Base-by-base conservation (phyloP, 352 stramenopile genomes). In the Globisporangium irregulare region DNA sequence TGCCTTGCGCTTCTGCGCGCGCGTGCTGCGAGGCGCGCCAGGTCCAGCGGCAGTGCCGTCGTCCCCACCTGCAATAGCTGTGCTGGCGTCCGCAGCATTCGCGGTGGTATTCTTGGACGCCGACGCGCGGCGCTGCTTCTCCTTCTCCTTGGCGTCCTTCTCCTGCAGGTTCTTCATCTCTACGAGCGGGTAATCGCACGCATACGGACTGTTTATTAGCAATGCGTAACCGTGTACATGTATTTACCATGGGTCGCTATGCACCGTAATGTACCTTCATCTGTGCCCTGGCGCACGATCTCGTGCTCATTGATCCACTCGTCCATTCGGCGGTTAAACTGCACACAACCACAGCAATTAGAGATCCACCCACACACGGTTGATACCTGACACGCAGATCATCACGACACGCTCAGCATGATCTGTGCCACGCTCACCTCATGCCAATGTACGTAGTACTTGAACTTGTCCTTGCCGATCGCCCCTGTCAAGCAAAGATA, bases 241-340 rank as follows among this genome's bases (percentile, higher is more conserved):
- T 24, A 51, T 6, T n/a, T 22, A 0, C 22, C 43, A 12, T 24
- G 7, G 6, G 0, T 51, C 22, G 43, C 18, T 5, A 24, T 51
- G 43, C 0, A 51, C 4, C 20, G 2, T 20, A 51, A 15, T 7
- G 12, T 51, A 74, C 74, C 73, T 69, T 93, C 82, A 24, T 94
- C 86, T 0, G 86, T 92, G 24, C 84, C 85, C 48, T 79, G 72
- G 29, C 86, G 84, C 41, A 94, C 77, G 63, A 96, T 84, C 64
- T 96, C 88, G 66, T 86, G 73, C 63, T 89, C 84, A 62, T 90
- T 87, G 73, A 96, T 93, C 88, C 88, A 96, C 60, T 93, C 84
- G 74, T 96, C 88, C 88, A 96, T 96, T 51, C 88, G 85, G 43
- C 88, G 86, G 67, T 96, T 96, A 64, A 92, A 92, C 87, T 94